Base-by-base conservation (phyloP, 2,329 filamentous ascomycete species). In the Cucurbitaria berberidis region DNA sequence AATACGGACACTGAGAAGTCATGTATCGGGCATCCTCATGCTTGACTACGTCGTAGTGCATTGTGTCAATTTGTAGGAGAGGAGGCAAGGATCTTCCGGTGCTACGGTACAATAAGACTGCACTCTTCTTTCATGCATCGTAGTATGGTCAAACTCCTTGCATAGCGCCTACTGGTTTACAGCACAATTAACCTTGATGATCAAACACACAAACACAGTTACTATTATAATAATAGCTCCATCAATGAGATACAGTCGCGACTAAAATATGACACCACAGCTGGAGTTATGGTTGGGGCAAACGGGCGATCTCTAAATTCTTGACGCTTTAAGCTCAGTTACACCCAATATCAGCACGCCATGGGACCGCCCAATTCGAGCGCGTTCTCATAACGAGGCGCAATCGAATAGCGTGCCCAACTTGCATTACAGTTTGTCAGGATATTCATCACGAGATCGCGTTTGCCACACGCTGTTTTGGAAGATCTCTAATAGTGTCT, bases 361-460 rank as follows among this genome's bases (percentile, higher is more conserved):
- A 38, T 13, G 13, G 35, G 2, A 38, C 35, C 35, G 5, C 24
- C 24, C 24, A 21, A 22, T 38, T 21, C 5, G 5, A 3, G 13
- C 13, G 10, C 18, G 21, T 22, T 6, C 11, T 24, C 36, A 13
- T 30, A 56, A 42, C 26, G 50, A 47, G 55, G 48, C 45, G 52
- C 48, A 49, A 47, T 56, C 58, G 52, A 45, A 30, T 54, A 59
- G 22, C 16, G 55, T 46, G 52, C 45, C 24, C 16, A 45, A 45
- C 35, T 22, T 44, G 50, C 13, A 34, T 5, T 16, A n/a, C 8
- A 4, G 13, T n/a, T 34, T 39, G 36, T 39, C 10, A n/a, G 6
- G 36, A 39, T 24, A 2, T 24, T 15, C 36, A 24, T 16, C 21
- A 38, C 45, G 22, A 40, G 43, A 40, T 48, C 41, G 30, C 15